phyloP scores from a whole-genome alignment of 306 rosid genomes.

The Nissolia schottii region DNA sequence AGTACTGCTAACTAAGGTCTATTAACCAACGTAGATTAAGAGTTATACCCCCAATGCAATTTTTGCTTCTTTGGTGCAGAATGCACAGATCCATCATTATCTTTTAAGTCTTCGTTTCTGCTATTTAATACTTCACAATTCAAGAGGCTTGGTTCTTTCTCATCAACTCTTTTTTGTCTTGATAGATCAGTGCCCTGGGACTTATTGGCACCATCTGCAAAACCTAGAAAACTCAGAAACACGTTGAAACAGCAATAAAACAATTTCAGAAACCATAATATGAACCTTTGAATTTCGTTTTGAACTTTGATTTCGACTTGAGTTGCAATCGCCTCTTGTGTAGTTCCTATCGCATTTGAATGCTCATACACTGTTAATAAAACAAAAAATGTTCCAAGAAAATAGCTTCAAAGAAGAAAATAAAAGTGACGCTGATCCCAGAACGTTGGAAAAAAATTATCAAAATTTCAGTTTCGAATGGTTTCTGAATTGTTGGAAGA shows the following conservation, averaged over 20 bases:
- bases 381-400: background rate
- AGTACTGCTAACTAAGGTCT: background rate
- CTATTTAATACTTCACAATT: constrained; percentile 18
- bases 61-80: constrained; percentile 47
- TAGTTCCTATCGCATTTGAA: constrained; percentile 48
- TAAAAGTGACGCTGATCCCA: background rate
- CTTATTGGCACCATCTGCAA: constrained; percentile 31
- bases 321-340: constrained; percentile 66
- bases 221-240: background rate
- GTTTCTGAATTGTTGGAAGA: background rate
- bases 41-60: constrained; percentile 75
- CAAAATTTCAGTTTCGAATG: background rate
- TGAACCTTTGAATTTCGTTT: constrained; percentile 49
- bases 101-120: constrained; percentile 22
- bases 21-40: background rate
- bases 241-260: background rate
- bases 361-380: background rate
- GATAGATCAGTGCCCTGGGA: constrained; percentile 8
- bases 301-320: constrained; percentile 57
- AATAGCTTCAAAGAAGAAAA: too few species aligned
- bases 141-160: constrained; percentile 17
- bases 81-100: background rate
- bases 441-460: background rate
- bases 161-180: constrained; percentile 9
- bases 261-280: background rate